These are phyloP conservation scores for Saccharomyces kudriavzevii DNA, from an alignment of 805 yeast species.

Conservation along the genomic window DNA sequence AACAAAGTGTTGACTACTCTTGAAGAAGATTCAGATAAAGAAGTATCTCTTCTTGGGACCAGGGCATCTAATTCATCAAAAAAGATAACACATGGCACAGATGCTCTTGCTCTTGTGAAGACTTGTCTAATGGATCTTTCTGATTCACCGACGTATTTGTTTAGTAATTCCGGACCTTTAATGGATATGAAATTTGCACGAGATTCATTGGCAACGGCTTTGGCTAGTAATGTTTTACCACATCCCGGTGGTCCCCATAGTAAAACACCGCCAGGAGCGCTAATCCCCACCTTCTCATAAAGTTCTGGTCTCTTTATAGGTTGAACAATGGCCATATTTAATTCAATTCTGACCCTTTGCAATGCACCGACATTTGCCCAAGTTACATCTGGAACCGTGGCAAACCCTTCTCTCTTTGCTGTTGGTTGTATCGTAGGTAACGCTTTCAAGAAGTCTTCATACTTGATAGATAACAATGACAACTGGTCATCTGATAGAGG, in stretches of 20 bases:
- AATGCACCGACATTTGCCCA: slow-evolving; percentile 96
- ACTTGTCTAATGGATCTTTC: slow-evolving; percentile 92
- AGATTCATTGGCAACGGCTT: slow-evolving; percentile 96
- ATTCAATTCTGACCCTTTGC: slow-evolving; percentile 68
- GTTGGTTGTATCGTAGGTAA: slow-evolving; percentile 93
- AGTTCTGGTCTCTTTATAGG: slow-evolving; percentile 90
- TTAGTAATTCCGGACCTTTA: slow-evolving; percentile 89
- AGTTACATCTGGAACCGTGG: slow-evolving; percentile 94
- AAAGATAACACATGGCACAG: slow-evolving; percentile 88
- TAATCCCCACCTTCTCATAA: slow-evolving; percentile 82
- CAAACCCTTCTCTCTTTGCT: slow-evolving; percentile 96
- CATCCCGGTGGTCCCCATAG: slow-evolving; percentile 99
- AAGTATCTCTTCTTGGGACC: slow-evolving; percentile 87
- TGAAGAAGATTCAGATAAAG: slow-evolving; percentile 81
- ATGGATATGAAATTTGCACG: slow-evolving; percentile 93
- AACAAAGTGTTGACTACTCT: slow-evolving; percentile 90
- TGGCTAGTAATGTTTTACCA: slow-evolving; percentile 92
- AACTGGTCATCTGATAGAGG: slow-evolving; percentile 73
- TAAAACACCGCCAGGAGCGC: slow-evolving; percentile 93
- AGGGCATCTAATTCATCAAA: slow-evolving; percentile 95
- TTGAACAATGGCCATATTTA: slow-evolving; percentile 95
- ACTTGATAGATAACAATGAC: slow-evolving; percentile 63
- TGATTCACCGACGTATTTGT: slow-evolving; percentile 93
- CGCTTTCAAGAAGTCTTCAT: slow-evolving; percentile 75
- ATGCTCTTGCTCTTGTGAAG: slow-evolving; percentile 83